Evolutionary conservation across 2,329 filamentous ascomycete genomes (phyloP), one percentile per base, ranked within the genome.

Genomic region (Cyphellophora europaea): DNA sequence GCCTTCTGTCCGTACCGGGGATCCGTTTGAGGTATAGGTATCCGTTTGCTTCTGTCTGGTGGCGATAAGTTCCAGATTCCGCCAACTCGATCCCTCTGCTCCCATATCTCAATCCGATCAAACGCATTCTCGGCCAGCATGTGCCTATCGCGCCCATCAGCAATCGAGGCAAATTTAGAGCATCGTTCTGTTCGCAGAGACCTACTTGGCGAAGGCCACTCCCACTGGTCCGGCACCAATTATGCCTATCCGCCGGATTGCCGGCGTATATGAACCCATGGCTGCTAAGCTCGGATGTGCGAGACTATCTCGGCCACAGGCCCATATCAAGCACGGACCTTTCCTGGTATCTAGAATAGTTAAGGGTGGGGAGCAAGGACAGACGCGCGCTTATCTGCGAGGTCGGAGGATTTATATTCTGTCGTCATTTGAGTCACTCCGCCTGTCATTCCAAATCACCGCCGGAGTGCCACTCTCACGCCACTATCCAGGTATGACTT

Each of bases 31-130:
- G 76, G 71, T n/a, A 75, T 75, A 53, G 87, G 81, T 5, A 87
- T 86, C 30, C 47, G 69, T 47, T 52, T 50, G 33, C 32, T 52
- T 13, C 27, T 69, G 40, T 53, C 63, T 42, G 54, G 66, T 51
- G 29, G 59, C 36, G 57, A 68, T 58, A 17, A 87, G 51, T 86
- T 81, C 89, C 89, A 96, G 6, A 91, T 74, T 2, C 91, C 89
- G 38, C 87, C 89, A 5, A 82, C 72, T 31, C 74, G 69, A 29
- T 69, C 64, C 45, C 86, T 78, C 58, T 94, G 85, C 58, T 96
- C 91, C 51, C 82, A 93, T 25, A 95, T 59, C 40, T 78, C 73
- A 40, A 96, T 78, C 18, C 66, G 71, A 10, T 76, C 62, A 51
- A 91, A 91, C 1, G 54, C 65, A 52, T 68, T 80, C 49, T 82